These are phyloP conservation scores for Groenewaldozyma tartarivorans DNA, from an alignment of 805 yeast species.

Conservation along the genomic window DNA sequence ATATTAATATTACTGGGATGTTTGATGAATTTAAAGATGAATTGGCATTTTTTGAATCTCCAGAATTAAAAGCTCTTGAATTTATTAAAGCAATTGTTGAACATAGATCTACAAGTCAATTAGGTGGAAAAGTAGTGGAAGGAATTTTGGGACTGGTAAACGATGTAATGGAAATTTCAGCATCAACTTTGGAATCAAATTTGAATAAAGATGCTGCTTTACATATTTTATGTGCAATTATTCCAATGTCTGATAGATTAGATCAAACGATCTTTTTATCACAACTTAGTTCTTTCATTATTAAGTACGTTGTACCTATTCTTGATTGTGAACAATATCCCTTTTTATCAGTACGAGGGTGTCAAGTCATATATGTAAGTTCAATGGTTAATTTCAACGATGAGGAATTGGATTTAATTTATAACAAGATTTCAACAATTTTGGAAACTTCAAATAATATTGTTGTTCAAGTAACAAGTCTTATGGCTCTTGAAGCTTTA, in stretches of 20 bases:
- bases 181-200: constrained; percentile 3
- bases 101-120: neutral
- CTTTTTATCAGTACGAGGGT: constrained; percentile 58
- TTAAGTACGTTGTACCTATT: constrained; percentile 57
- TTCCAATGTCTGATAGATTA: constrained; percentile 3
- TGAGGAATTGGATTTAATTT: constrained; percentile 54
- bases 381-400: constrained; percentile 49
- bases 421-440: constrained; percentile 25
- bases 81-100: constrained; percentile 5
- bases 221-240: constrained; percentile 63
- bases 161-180: constrained; percentile 3
- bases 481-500: constrained; percentile 74
- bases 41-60: constrained; percentile 46
- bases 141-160: constrained; percentile 5
- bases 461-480: constrained; percentile 77
- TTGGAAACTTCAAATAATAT: constrained; percentile 40
- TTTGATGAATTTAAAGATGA: constrained; percentile 40
- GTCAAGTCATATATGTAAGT: constrained; percentile 42
- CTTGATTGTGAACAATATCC: constrained; percentile 42
- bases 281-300: constrained; percentile 50
- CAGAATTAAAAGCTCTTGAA: constrained; percentile 2
- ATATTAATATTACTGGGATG: constrained; percentile 61
- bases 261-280: constrained; percentile 40
- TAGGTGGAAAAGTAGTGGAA: neutral
- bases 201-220: constrained; percentile 67